These are phyloP conservation scores for Mycena vulgaris DNA, from an alignment of 768 basidiomycete species.

Conservation along the genomic window DNA sequence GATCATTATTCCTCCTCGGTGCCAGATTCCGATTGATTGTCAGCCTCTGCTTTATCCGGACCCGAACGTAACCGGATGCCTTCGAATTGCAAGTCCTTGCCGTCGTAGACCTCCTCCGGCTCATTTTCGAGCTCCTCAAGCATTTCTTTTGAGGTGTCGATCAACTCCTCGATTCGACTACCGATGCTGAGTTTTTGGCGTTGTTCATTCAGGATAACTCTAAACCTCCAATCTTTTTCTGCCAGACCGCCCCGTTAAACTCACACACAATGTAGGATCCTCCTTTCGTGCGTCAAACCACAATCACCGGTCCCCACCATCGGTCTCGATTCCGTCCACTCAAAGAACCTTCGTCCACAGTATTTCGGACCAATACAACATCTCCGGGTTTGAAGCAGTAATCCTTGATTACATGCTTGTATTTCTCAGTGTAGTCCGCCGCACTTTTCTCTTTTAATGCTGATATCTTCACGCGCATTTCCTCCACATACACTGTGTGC, in stretches of 20 bases:
- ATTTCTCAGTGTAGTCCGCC: constrained; percentile 37
- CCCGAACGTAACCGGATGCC: background rate
- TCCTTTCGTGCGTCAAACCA: constrained; percentile 32
- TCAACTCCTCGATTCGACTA: background rate
- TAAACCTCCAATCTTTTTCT: constrained; percentile 23
- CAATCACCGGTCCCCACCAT: constrained; percentile 44
- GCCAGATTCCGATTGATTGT: background rate
- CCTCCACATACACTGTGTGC: constrained; percentile 39
- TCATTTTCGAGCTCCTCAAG: constrained; percentile 14
- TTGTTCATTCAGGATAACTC: constrained; percentile 26
- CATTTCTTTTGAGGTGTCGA: background rate
- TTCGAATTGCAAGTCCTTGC: constrained; percentile 25
- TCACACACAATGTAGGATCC: too few relatives aligned
- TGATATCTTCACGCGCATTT: constrained; percentile 12
- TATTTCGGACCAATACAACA: constrained; percentile 42
- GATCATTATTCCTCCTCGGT: background rate
- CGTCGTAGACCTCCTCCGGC: background rate
- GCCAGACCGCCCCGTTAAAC: constrained; percentile 26
- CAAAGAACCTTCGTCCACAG: constrained; percentile 38
- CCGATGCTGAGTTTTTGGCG: constrained; percentile 14
- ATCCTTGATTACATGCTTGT: constrained; percentile 25
- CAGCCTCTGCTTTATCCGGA: background rate
- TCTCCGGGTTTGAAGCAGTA: constrained; percentile 38
- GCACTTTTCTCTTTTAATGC: constrained; percentile 28
- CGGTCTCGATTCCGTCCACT: constrained; percentile 30